Evolutionary conservation across 2,329 filamentous ascomycete genomes (phyloP), one percentile per base, ranked within the genome.

Genomic region (Trichoderma simmonsii): DNA sequence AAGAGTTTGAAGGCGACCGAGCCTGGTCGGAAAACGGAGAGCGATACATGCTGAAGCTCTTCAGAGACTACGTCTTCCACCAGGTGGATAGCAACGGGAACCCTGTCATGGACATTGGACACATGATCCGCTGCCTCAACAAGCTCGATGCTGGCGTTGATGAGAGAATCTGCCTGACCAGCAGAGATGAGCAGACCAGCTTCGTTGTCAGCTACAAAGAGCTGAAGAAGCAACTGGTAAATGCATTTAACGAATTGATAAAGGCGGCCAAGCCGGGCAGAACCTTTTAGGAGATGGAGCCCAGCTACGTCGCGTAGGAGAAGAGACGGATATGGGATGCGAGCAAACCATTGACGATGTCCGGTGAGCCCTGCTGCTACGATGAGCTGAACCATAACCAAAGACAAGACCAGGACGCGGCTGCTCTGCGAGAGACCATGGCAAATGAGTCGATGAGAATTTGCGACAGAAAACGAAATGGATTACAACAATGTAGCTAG

Each of bases 11-110:
- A 68, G 90, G 90, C 54, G 92, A 95, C 73, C 84, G 87, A 0
- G 86, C 89, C 63, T 99, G 96, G 95, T 93, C 94, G 5, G 95
- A 98, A 81, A 96, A 93, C 62, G 95, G 95, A 30, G 94, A 97
- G 77, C 90, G 95, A 32, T 98, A 97, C 80, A 92, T 93, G 79
- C 86, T 99, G 75, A 98, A 97, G 82, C 87, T 99, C 9, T 98
- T 98, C 85, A 90, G 96, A 64, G 96, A 99, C 82, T 98, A 97
- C 77, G 93, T 98, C 54, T 99, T 98, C 83, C 96, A 99, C 81
- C 95, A 97, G 78, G 94, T 98, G 14, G 94, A 98, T 79, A 88
- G 89, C 34, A 90, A 93, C 71, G 94, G 94, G 15, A 92, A 93
- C 68, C 92, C 96, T 0, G 91, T 95, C 1, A 86, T 97, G 6